Conservation (phyloP, 139 green algal genomes). For the Coelastrella sp. region DNA sequence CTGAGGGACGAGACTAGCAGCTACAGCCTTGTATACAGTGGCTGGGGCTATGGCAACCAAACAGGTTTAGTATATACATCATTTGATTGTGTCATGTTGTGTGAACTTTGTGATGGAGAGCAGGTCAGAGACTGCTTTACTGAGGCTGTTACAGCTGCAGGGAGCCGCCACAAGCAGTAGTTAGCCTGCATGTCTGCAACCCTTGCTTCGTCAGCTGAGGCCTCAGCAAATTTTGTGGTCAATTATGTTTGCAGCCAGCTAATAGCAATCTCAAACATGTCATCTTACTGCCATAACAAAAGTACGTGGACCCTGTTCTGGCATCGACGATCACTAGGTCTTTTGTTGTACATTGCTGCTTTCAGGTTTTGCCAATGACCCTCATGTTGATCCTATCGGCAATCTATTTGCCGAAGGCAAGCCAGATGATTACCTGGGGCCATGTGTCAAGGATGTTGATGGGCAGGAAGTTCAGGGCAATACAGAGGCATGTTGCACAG, state of each 20-base stretch:
- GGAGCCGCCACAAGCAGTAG: too few species aligned
- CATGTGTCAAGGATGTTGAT: neutral
- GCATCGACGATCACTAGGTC: neutral
- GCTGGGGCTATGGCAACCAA: neutral
- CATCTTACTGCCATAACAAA: neutral
- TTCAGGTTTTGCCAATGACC: constrained; percentile 24
- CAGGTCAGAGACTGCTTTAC: too few species aligned
- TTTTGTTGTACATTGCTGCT: neutral
- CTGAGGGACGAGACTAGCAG: neutral
- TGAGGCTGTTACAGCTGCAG: too few species aligned
- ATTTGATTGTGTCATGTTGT: too few species aligned
- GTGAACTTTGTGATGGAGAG: too few species aligned
- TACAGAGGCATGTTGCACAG: neutral
- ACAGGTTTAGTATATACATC: neutral
- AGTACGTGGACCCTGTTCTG: neutral
- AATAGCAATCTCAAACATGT: neutral
- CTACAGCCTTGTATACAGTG: constrained; percentile 5
- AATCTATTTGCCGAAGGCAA: neutral
- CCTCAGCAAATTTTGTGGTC: too few species aligned
- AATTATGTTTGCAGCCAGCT: too few species aligned
- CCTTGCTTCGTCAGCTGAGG: too few species aligned
- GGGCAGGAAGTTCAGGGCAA: constrained; percentile 1
- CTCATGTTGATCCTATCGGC: neutral
- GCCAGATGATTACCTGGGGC: constrained; percentile 10
- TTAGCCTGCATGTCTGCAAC: too few species aligned